Percentiles rank a stretch among this genome's conserved stretches.
phyloP scores from a whole-genome alignment of 768 basidiomycete genomes.

The Collybia mongolica region DNA sequence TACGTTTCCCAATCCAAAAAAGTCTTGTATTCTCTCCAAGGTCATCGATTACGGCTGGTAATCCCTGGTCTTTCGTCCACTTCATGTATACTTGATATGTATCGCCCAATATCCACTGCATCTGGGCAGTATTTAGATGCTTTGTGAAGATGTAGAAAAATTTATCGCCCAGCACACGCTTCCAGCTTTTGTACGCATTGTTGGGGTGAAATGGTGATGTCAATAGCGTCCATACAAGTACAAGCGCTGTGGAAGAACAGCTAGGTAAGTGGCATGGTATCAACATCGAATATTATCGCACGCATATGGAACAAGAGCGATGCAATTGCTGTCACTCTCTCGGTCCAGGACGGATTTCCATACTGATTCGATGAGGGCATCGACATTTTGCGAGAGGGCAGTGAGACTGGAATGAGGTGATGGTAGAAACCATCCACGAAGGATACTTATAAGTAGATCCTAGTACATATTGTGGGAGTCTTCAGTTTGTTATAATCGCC shows the following conservation, averaged over 20 bases:
- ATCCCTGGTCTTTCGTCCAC: conserved; percentile 20
- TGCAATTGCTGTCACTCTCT: conserved; percentile 6
- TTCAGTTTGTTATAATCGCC: no score
- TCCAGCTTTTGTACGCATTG: conserved; percentile 22
- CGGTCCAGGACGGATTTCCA: conserved; percentile 10
- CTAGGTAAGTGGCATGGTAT: not conserved
- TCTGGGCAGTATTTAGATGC: conserved; percentile 17
- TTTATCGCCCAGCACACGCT: conserved; percentile 18
- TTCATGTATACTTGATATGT: conserved; percentile 18
- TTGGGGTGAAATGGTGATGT: conserved; percentile 19
- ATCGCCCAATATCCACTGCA: conserved; percentile 22
- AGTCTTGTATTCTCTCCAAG: conserved; percentile 24
- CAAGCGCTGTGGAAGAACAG: conserved; percentile 11
- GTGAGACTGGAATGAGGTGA: not conserved
- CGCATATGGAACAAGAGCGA: conserved; percentile 12
- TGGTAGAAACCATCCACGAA: not conserved
- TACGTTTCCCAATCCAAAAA: conserved; percentile 31
- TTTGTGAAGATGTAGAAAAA: conserved; percentile 10
- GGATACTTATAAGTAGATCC: no score
- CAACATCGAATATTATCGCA: conserved; percentile 4
- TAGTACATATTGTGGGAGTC: no score
- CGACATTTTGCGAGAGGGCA: conserved; percentile 6
- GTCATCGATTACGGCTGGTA: conserved; percentile 22
- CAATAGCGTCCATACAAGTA: conserved; percentile 18
- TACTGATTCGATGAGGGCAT: conserved; percentile 7